Conservation (phyloP, 2,329 filamentous ascomycete species). For the Pleochaeta shiraiana region DNA sequence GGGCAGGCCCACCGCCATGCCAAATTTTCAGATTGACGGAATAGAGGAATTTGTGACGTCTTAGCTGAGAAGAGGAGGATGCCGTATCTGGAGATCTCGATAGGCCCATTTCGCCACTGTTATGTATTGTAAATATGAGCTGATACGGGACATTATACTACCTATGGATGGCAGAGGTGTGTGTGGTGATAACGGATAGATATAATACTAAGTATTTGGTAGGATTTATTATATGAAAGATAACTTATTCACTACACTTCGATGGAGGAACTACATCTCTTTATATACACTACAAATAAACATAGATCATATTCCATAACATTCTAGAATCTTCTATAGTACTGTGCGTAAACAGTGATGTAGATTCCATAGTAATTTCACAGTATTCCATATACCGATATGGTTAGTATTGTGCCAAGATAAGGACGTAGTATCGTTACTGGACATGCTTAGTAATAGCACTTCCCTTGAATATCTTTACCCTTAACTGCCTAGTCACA, state of each 20-base stretch:
- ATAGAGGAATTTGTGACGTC: too few species aligned
- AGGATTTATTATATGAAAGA: background rate
- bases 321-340: background rate
- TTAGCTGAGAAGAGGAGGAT: too few species aligned
- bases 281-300: background rate
- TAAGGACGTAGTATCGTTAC: too few species aligned
- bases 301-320: background rate
- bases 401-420: too few species aligned
- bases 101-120: too few species aligned
- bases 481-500: background rate
- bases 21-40: too few species aligned
- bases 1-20: too few species aligned
- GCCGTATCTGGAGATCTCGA: too few species aligned
- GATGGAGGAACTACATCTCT: background rate
- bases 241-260: background rate
- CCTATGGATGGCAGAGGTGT: background rate
- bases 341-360: background rate
- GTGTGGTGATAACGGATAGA: background rate
- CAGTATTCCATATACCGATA: background rate
- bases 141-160: background rate
- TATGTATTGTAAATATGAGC: too few species aligned
- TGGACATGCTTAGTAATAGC: background rate
- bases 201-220: background rate
- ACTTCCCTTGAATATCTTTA: background rate
- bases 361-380: background rate